Percentiles rank a stretch among this genome's conserved stretches.
These are phyloP conservation scores for Dipteronia sinensis DNA, from an alignment of 345 rosid species.

Conservation along the genomic window DNA sequence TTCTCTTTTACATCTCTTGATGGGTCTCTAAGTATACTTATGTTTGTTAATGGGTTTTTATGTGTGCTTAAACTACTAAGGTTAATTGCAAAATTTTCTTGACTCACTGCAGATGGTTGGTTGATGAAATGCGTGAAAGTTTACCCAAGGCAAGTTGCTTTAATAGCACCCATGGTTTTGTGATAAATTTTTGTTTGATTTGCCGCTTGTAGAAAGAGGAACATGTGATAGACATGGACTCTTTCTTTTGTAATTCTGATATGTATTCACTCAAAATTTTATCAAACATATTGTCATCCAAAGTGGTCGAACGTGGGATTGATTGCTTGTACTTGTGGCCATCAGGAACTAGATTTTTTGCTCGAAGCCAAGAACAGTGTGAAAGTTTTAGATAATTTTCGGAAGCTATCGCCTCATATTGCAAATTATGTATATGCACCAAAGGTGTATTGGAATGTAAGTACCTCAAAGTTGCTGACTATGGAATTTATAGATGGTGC, in stretches of 20 bases:
- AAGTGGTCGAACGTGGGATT: slow-evolving; percentile 7
- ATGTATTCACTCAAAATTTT: neutral
- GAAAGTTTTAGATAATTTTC: slow-evolving; percentile 86
- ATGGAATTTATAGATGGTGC: slow-evolving; percentile 99
- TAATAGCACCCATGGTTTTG: neutral
- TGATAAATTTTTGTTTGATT: neutral
- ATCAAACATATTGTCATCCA: neutral
- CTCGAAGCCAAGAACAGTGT: slow-evolving; percentile 87
- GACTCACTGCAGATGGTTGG: slow-evolving; percentile 76
- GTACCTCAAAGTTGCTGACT: slow-evolving; percentile 79
- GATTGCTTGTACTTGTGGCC: slow-evolving; percentile 13
- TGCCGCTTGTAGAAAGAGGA: neutral
- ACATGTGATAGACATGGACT: neutral
- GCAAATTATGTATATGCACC: slow-evolving; percentile 87
- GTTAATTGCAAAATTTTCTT: slow-evolving; percentile 32
- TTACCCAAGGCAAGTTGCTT: slow-evolving; percentile 77
- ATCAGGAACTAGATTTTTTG: slow-evolving; percentile 91
- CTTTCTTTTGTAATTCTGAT: slow-evolving; percentile 11
- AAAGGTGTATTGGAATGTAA: slow-evolving; percentile 73
- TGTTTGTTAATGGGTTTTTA: neutral
- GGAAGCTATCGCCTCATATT: slow-evolving; percentile 84
- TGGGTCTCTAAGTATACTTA: neutral
- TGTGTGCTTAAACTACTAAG: slow-evolving; percentile 13
- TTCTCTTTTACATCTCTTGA: neutral
- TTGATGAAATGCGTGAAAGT: slow-evolving; percentile 88